Evolutionary conservation across 2,329 filamentous ascomycete species (phyloP).

Genomic region (Alternaria metachromatica): DNA sequence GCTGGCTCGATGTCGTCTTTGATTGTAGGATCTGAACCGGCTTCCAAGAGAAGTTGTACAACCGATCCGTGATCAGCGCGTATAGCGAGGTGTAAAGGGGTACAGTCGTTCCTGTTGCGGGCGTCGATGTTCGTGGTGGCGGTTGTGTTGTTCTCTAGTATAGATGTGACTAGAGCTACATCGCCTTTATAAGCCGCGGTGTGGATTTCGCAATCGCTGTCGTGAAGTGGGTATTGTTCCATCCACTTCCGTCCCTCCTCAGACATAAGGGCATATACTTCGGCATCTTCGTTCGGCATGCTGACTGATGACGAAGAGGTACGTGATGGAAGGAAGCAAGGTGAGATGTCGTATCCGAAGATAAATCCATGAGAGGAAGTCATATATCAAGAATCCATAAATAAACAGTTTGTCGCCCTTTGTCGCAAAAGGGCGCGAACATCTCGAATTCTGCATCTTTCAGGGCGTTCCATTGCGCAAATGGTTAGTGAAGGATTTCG

Average conservation of each 20-base stretch:
- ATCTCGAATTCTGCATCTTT: neutral
- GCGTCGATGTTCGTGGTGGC: neutral
- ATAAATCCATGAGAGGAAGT: neutral
- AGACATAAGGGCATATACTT: neutral
- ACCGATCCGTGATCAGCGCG: neutral
- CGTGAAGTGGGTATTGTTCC: neutral
- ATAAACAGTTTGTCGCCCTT: neutral
- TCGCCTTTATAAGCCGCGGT: neutral
- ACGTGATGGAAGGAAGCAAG: neutral
- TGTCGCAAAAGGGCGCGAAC: neutral
- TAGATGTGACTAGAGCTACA: neutral
- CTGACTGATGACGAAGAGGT: neutral
- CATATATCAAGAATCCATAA: neutral
- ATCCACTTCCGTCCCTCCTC: neutral
- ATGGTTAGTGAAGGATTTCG: neutral
- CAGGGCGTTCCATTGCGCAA: neutral
- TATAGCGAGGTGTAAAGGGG: slow-evolving; percentile 4
- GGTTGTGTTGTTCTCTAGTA: neutral
- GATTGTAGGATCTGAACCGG: neutral
- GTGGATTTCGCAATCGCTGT: neutral
- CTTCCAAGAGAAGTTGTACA: neutral
- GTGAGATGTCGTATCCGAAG: neutral
- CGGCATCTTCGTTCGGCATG: neutral
- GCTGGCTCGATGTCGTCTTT: neutral
- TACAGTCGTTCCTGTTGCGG: neutral